Evolutionary conservation across 2,329 filamentous ascomycete genomes (phyloP).

Genomic region (Pezicula neosporulosa): DNA sequence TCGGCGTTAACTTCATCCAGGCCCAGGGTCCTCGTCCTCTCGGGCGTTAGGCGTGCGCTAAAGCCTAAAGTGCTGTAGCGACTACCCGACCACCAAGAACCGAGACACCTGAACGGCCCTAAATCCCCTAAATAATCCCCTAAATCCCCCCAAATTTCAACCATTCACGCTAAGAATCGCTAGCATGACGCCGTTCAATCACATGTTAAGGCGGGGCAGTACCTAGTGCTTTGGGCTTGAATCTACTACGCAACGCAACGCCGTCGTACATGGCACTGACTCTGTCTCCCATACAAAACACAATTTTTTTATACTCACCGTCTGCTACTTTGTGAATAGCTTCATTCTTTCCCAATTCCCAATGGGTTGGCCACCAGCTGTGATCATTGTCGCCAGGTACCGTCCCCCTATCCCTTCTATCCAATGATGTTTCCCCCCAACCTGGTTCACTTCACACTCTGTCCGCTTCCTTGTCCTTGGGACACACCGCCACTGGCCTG

Average conservation of each 20-base stretch:
- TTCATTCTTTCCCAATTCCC: no score
- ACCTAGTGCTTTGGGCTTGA: not conserved
- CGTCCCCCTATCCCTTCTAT: conserved; percentile 12
- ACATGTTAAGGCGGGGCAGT: conserved; percentile 1
- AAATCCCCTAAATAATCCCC: no score
- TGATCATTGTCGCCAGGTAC: conserved; percentile 48
- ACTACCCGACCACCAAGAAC: no score
- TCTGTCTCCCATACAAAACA: not conserved
- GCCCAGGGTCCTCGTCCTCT: no score
- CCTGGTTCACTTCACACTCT: not conserved
- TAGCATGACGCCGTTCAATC: not conserved
- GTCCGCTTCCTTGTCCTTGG: not conserved
- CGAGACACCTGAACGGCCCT: no score
- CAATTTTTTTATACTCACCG: no score
- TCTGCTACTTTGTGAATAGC: no score
- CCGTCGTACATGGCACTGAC: not conserved
- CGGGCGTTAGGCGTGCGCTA: not conserved
- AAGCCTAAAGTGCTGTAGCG: not conserved
- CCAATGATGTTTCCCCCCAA: not conserved
- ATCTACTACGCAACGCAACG: not conserved
- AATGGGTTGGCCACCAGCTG: conserved; percentile 46
- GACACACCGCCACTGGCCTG: not conserved
- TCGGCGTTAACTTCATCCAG: no score
- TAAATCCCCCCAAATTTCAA: no score
- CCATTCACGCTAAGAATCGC: no score